Percentiles rank a stretch among this genome's conserved stretches.
Conservation (phyloP, 2,329 filamentous ascomycete species). For the Trichoderma sp. region DNA sequence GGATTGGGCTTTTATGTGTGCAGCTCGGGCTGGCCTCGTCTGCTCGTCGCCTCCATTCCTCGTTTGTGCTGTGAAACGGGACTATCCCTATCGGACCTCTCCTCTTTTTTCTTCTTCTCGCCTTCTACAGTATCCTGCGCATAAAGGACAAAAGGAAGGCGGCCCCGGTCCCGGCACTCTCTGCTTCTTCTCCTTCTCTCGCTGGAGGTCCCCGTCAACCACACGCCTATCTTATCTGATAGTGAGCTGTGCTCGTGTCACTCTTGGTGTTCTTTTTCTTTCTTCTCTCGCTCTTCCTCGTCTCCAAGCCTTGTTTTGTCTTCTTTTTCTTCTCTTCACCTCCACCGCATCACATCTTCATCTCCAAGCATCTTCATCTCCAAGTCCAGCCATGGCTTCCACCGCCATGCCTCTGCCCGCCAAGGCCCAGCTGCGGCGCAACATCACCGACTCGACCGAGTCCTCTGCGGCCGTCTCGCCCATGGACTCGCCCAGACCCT, state of each 20-base stretch:
- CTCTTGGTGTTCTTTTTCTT: not conserved
- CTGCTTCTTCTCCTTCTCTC: not conserved
- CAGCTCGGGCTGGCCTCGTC: not conserved
- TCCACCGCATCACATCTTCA: not conserved
- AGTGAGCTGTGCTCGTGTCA: slow-evolving; percentile 19
- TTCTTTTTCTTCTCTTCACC: not conserved
- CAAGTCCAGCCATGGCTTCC: slow-evolving; percentile 49
- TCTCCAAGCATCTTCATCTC: not conserved
- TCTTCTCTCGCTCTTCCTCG: not conserved
- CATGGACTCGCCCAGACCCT: slow-evolving; percentile 61
- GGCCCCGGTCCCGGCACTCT: slow-evolving; percentile 1
- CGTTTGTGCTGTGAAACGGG: not conserved
- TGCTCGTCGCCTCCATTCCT: not conserved
- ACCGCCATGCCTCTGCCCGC: slow-evolving; percentile 45
- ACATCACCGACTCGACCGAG: slow-evolving; percentile 55
- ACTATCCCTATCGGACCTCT: not conserved
- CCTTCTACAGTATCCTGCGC: not conserved
- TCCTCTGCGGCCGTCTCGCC: slow-evolving; percentile 63
- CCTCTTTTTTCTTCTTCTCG: not conserved
- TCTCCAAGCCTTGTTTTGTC: not conserved
- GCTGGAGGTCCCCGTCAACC: slow-evolving; percentile 6
- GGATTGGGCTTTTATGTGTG: not conserved
- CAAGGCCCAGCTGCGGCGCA: slow-evolving; percentile 54
- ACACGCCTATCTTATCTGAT: slow-evolving; percentile 23
- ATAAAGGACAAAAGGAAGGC: slow-evolving; percentile 11